phyloP scores from a whole-genome alignment of 768 basidiomycete species.

The Inosperma sp. region DNA sequence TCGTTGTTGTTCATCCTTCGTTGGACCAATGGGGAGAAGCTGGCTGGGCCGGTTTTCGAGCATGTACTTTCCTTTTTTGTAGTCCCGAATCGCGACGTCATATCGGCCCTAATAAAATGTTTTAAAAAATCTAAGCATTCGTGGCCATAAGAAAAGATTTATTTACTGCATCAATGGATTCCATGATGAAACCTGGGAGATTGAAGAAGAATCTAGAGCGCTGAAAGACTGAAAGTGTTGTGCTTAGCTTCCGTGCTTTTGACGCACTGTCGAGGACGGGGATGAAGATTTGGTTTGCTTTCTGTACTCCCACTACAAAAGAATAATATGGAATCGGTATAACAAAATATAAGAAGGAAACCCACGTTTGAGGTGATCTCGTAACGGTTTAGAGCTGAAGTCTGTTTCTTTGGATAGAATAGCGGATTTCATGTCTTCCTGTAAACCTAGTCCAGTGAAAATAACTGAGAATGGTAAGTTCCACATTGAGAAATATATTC shows the following conservation, averaged over 20 bases:
- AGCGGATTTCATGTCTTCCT: conserved; percentile 89
- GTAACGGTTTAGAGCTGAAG: conserved; percentile 74
- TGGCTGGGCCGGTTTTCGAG: conserved; percentile 84
- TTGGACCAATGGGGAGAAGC: conserved; percentile 60
- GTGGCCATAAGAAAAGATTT: background rate
- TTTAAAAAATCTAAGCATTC: background rate
- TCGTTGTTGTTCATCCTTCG: conserved; percentile 64
- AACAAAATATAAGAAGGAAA: conserved; percentile 4
- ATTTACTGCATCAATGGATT: conserved; percentile 81
- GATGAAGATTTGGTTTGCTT: conserved; percentile 92
- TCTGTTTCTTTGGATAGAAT: conserved; percentile 74
- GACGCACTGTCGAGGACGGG: conserved; percentile 93
- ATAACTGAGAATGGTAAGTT: conserved; percentile 8
- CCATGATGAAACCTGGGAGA: conserved; percentile 83
- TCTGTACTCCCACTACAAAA: conserved; percentile 68
- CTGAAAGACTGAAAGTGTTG: conserved; percentile 90
- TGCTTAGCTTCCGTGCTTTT: conserved; percentile 87
- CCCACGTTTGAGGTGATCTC: conserved; percentile 80
- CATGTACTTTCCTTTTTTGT: conserved; percentile 95
- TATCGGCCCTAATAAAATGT: conserved; percentile 84
- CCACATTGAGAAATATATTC: conserved; percentile 11
- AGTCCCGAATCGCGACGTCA: conserved; percentile 88
- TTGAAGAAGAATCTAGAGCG: conserved; percentile 99
- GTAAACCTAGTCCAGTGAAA: conserved; percentile 57
- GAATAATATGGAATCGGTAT: conserved; percentile 1